Evolutionary conservation across 805 yeast genomes (phyloP).

Genomic region (Candida arabinofermentans): DNA sequence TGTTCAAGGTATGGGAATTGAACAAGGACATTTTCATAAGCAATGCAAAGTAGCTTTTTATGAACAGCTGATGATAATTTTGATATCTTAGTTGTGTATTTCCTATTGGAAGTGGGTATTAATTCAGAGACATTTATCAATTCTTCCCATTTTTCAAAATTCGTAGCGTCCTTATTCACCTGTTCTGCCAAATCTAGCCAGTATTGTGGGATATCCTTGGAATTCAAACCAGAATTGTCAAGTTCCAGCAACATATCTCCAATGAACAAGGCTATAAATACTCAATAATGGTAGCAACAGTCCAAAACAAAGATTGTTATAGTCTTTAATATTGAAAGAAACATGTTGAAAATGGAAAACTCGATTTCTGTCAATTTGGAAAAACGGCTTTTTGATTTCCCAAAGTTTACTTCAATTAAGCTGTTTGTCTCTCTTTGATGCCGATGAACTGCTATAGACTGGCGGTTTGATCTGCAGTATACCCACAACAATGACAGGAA

Average conservation of each 20-base stretch:
- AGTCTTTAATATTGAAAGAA: no score
- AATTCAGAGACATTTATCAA: constrained; percentile 33
- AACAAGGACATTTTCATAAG: constrained; percentile 40
- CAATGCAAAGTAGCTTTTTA: constrained; percentile 32
- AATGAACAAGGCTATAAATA: no score
- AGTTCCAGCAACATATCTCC: constrained; percentile 2
- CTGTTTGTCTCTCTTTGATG: no score
- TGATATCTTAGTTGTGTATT: constrained; percentile 3
- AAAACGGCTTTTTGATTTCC: no score
- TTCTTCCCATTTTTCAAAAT: constrained; percentile 35
- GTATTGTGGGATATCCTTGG: constrained; percentile 18
- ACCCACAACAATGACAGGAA: constrained; percentile 19
- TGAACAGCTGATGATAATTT: constrained; percentile 14
- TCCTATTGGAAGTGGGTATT: constrained; percentile 11
- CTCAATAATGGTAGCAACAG: no score
- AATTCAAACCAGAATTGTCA: constrained; percentile 9
- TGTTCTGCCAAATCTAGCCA: constrained; percentile 33
- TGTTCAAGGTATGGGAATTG: constrained; percentile 48
- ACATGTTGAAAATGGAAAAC: no score
- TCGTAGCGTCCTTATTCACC: constrained; percentile 31
- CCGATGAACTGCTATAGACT: no score
- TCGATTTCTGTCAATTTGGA: no score
- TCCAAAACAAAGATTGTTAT: no score
- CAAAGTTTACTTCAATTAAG: no score
- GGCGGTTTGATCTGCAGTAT: background rate